Base-by-base conservation (phyloP, 306 rosid species). In the Glycine soja region DNA sequence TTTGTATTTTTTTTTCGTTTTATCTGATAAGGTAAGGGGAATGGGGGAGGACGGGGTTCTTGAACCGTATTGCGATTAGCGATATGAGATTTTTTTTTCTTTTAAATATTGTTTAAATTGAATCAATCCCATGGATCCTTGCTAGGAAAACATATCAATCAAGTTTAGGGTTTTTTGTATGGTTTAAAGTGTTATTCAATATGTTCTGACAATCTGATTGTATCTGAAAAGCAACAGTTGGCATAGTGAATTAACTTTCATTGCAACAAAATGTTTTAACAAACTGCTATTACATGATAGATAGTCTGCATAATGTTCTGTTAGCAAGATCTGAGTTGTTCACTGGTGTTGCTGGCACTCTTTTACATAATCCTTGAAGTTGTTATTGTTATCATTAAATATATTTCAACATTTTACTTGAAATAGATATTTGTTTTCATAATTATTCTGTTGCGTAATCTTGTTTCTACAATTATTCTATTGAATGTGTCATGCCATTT, bases 111-210 rank as follows among this genome's bases (percentile, higher is more conserved):
- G 7, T 19, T 65, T 65, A 10, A 8, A 59, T 32, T 56, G 38
- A 76, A 58, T 81, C 69, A 71, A 61, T 54, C 18, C 3, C 45
- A 9, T 43, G 70, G 84, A 50, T 83, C 82, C 82, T 75, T 12
- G 80, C 46, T 66, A 1, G 14, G 51, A 47, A 40, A 48, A 69
- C 54, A 0, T 46, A 11, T 76, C 68, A 62, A 52, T 61, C 71
- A 11, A 8, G n/a, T 50, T 54, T 76, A 47, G 59, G 32, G 12
- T 16, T 70, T 70, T 15, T n/a, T 12, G 6, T 1, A 16, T 24
- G 53, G 10, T 52, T 70, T 77, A 34, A 45, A 51, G 51, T 79
- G 42, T 46, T 5, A 53, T 53, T 64, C 47, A 50, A 7, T 5
- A n/a, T 57, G 46, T 72, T 47, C 13, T 72, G 24, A 10, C 30